A percentile compares a stretch with the other conserved stretches of the same genome.
Evolutionary conservation across 176 grass and related monocot species (phyloP).

Genomic region (Oryza glaberrima): DNA sequence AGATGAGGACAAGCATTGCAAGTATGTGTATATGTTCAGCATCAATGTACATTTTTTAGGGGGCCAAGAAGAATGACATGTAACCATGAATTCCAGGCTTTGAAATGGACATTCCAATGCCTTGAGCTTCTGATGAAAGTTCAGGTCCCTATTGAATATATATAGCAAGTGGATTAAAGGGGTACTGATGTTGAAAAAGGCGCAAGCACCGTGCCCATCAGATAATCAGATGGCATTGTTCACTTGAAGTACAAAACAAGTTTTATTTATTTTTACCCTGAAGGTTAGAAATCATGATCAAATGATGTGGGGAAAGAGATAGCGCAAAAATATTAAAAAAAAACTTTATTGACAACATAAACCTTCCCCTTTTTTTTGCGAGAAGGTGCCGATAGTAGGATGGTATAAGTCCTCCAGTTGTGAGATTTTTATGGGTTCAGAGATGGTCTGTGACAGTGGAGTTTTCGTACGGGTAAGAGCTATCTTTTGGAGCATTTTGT

Average conservation of each 20-base stretch:
- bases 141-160: background rate
- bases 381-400: no score
- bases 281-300: background rate
- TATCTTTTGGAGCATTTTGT: no score
- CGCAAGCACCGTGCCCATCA: background rate
- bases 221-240: background rate
- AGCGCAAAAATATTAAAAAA: background rate
- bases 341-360: background rate
- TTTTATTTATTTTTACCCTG: background rate
- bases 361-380: background rate
- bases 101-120: constrained; percentile 21
- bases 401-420: background rate
- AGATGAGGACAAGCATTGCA: background rate
- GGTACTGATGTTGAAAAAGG: constrained; percentile 10
- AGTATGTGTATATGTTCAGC: background rate
- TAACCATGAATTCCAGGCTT: background rate
- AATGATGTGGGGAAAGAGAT: background rate
- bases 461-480: no score
- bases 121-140: background rate
- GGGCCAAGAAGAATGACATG: background rate
- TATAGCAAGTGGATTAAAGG: background rate
- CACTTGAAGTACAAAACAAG: background rate
- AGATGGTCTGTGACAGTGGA: no score
- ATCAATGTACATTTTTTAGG: background rate
- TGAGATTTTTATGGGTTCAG: no score